Percentiles rank a stretch among this genome's conserved stretches.
phyloP scores from a whole-genome alignment of 148 eudicot species.

The Rhododendron griersonianum region DNA sequence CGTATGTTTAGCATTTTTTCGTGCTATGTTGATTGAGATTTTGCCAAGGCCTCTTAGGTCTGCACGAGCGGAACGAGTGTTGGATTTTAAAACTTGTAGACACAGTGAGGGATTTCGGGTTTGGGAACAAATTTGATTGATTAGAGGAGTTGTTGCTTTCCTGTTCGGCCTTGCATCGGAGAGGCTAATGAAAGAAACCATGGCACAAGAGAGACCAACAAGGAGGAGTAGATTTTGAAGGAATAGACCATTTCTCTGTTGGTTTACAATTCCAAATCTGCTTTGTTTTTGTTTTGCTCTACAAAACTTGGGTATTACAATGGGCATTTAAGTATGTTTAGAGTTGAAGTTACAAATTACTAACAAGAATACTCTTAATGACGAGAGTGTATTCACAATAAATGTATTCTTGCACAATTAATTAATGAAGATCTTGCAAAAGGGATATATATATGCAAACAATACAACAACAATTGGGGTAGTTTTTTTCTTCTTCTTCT shows the following conservation, averaged over 20 bases:
- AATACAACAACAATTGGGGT: no score
- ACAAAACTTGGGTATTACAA: no score
- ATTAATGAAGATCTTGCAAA: no score
- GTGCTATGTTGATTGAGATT: conserved; percentile 9
- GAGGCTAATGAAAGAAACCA: not conserved
- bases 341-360: no score
- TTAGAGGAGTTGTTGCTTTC: not conserved
- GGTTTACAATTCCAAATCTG: not conserved
- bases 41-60: conserved; percentile 15
- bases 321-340: no score
- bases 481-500: no score
- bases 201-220: not conserved
- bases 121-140: not conserved
- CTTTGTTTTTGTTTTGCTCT: not conserved
- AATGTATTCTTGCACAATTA: no score
- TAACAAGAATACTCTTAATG: no score
- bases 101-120: conserved; percentile 4
- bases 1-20: not conserved
- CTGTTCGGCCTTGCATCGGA: not conserved
- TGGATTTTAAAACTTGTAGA: not conserved
- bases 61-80: not conserved
- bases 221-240: not conserved
- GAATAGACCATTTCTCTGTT: not conserved
- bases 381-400: no score
- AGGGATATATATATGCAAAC: no score